A percentile compares a stretch with the other conserved stretches of the same genome.
These are phyloP conservation scores for Hymenoscyphus scutula DNA, from an alignment of 2,329 filamentous ascomycete genomes.

Conservation along the genomic window DNA sequence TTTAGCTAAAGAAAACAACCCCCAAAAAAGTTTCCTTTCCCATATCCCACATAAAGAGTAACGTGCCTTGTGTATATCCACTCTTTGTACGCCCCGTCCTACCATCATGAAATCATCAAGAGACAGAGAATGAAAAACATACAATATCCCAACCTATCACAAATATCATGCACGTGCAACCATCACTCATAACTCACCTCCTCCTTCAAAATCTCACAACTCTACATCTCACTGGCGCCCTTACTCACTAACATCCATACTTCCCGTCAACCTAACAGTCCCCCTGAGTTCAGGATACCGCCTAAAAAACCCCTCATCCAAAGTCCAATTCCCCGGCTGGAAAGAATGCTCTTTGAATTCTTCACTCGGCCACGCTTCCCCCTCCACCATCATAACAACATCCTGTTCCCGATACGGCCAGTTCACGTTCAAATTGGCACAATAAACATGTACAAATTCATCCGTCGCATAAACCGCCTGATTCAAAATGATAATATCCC, in stretches of 20 bases:
- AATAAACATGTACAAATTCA: slow-evolving; percentile 40
- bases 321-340: slow-evolving; percentile 28
- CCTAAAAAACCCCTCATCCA: slow-evolving; percentile 28
- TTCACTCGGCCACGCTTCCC: slow-evolving; percentile 24
- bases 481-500: slow-evolving; percentile 38
- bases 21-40: background rate
- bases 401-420: slow-evolving; percentile 35
- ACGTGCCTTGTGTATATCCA: background rate
- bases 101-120: slow-evolving; percentile 1
- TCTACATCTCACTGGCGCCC: background rate
- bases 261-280: slow-evolving; percentile 20
- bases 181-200: background rate
- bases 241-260: background rate
- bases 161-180: background rate
- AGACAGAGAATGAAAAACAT: background rate
- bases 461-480: slow-evolving; percentile 40
- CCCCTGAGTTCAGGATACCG: slow-evolving; percentile 30
- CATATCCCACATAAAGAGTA: background rate
- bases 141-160: background rate
- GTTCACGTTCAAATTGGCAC: slow-evolving; percentile 37
- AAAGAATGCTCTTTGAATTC: slow-evolving; percentile 26
- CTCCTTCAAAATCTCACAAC: too few species aligned
- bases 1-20: background rate
- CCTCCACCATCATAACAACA: slow-evolving; percentile 23
- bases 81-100: background rate